These are phyloP conservation scores for Trichophyton verrucosum DNA, from an alignment of 2,329 filamentous ascomycete genomes.

Conservation along the genomic window DNA sequence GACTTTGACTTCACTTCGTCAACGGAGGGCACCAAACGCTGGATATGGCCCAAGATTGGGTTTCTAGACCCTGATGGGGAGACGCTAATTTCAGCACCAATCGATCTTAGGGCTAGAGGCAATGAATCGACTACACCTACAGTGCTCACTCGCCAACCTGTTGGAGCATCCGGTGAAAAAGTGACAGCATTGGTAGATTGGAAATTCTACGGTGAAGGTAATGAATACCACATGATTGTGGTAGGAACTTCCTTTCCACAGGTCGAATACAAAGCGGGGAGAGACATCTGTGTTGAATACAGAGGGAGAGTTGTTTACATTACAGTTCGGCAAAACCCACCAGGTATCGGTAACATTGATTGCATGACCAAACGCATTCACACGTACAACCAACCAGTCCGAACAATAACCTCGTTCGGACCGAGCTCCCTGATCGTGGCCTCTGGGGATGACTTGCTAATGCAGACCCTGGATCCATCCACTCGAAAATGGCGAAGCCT, in stretches of 20 bases:
- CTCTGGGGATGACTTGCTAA: constrained; percentile 32
- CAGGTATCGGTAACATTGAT: constrained; percentile 20
- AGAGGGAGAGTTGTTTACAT: constrained; percentile 30
- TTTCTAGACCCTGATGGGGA: constrained; percentile 28
- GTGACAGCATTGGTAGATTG: constrained; percentile 33
- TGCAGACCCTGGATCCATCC: constrained; percentile 32
- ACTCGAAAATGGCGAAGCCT: constrained; percentile 31
- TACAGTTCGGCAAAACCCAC: constrained; percentile 21
- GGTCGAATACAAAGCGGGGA: neutral
- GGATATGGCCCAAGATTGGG: constrained; percentile 25
- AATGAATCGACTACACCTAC: neutral
- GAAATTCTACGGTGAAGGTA: constrained; percentile 24
- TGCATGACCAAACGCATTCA: constrained; percentile 28
- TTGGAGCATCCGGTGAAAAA: constrained; percentile 28
- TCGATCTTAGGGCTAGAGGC: constrained; percentile 2
- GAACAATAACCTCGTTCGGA: constrained; percentile 43
- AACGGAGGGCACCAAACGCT: constrained; percentile 21
- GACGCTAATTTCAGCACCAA: neutral
- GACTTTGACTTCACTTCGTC: constrained; percentile 17
- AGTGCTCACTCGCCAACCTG: constrained; percentile 18
- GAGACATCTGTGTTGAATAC: neutral
- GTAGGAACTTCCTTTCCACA: constrained; percentile 27
- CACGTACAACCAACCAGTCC: constrained; percentile 33
- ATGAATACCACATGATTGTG: constrained; percentile 30
- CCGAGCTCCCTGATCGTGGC: constrained; percentile 35